Base-by-base conservation (phyloP, 2,329 filamentous ascomycete species). In the Pestalotiopsis sp. region DNA sequence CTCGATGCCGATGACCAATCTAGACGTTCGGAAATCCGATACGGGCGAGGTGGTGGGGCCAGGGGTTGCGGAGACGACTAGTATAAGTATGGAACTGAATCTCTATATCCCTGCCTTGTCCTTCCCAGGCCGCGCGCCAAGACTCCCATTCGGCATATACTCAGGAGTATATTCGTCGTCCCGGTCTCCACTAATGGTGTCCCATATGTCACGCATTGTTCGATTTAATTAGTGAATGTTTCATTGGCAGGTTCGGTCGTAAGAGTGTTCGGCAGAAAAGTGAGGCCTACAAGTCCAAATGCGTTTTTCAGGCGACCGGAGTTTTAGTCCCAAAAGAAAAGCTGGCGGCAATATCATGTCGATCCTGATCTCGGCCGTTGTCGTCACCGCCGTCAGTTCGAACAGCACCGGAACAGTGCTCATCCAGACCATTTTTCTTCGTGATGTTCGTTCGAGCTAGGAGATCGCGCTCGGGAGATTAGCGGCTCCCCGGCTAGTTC, bases 241-340 rank as follows among this genome's bases (percentile, higher is more conserved):
- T 12, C 12, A 14, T 60, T 60, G 57, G 57, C 27, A 17, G 57
- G 20, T 27, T 60, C 17, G 57, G 57, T 36, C 17, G 12, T 60
- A 60, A n/a, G 25, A 60, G 23, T n/a, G 17, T 60, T 60, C 57
- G 57, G 57, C 57, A 27, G 57, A 60, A 60, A 60, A 60, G 14
- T 12, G 23, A 60, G 25, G 57, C 23, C 57, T 6, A 60, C 20
- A 52, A 52, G 9, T n/a, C 6, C 31, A 36, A 20, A 52, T 52
- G 17, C n/a, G 7, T 7, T 3, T 4, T n/a, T 23, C 4, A 17
- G 20, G 11, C 23, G 45, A 6, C 17, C n/a, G 17, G n/a, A 6
- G 6, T 52, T 52, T 52, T 52, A 20, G 20, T 52, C 9, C 20
- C n/a, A 9, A 36, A 9, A 31, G 2, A 36, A 52, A 52, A 52